Base-by-base conservation (phyloP, 129 eudicot genomes). In the Centella asiatica region DNA sequence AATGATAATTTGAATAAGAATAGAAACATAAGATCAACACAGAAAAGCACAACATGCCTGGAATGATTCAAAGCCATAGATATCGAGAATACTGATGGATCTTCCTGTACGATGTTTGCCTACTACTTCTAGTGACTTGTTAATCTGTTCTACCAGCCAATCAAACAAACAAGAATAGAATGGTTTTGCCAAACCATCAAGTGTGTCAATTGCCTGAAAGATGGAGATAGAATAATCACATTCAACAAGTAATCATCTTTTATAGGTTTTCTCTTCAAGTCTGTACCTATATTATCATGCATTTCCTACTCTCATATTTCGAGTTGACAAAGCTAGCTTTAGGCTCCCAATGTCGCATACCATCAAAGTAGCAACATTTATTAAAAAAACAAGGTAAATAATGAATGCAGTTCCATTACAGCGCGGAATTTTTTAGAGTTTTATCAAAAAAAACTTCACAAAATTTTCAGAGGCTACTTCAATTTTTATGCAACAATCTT, bases 341-440 rank as follows among this genome's bases (percentile, higher is more conserved):
- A n/a, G n/a, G n/a, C n/a, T n/a, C n/a, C n/a, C n/a, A n/a, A n/a
- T n/a, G n/a, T n/a, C n/a, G n/a, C n/a, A n/a, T n/a, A n/a, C 92
- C 15, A 89, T 71, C 66, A 85, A 62, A 18, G 69, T 57, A 12
- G 97, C 82, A 62, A 83, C 97, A 64, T 77, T 78, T 52, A 57
- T 70, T 62, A n/a, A n/a, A n/a, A 28, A 22, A 64, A n/a, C n/a
- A 15, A 12, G 27, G 8, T 47, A 45, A 28, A 54, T 28, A 34
- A 73, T 19, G 45, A 60, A 36, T 69, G 26, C 56, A 33, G 32
- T 77, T 84, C 96, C 94, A 50, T 25, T 24, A 82, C 87, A 67
- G 78, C 68, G 60, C 79, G 69, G 68, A 88, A 88, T 57, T 37
- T 7, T 36, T 37, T 37, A 37, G 42, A 37, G 12, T 13, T 37